Percentiles rank a stretch among this genome's conserved stretches.
Evolutionary conservation across 106 monocot species (phyloP).

Genomic region (Dioscorea dumetorum): DNA sequence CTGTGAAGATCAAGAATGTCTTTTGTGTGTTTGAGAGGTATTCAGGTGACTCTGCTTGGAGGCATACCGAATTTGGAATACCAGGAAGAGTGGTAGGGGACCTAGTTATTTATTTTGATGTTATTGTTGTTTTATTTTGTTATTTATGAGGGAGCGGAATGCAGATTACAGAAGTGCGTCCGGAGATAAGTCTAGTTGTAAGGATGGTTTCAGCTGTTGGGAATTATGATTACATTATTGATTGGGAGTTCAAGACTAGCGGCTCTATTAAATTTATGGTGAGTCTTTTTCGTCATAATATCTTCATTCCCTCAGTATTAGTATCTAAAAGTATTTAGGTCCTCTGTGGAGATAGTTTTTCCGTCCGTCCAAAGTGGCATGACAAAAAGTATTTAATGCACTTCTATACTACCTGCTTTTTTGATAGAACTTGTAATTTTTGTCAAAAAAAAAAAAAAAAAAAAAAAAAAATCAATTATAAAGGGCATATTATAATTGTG

Average conservation of each 20-base stretch:
- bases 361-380: too few species aligned
- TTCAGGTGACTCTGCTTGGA: slow-evolving; percentile 57
- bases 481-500: too few species aligned
- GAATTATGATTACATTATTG: slow-evolving; percentile 71
- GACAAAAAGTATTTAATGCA: too few species aligned
- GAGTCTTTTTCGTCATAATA: background rate
- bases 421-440: too few species aligned
- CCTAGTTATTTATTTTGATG: too few species aligned
- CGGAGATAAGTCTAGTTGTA: slow-evolving; percentile 63
- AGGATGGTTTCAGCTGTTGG: slow-evolving; percentile 49
- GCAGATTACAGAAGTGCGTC: slow-evolving; percentile 47
- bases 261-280: slow-evolving; percentile 59
- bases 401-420: too few species aligned
- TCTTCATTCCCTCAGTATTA: too few species aligned
- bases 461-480: too few species aligned
- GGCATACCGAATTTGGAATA: slow-evolving; percentile 44
- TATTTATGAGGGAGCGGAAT: background rate
- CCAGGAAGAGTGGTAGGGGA: slow-evolving; percentile 42
- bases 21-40: slow-evolving; percentile 68
- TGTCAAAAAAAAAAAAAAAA: too few species aligned
- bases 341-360: too few species aligned
- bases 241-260: slow-evolving; percentile 76
- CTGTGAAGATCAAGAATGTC: slow-evolving; percentile 22
- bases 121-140: background rate
- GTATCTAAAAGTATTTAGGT: too few species aligned